phyloP scores from a whole-genome alignment of 352 stramenopile species.

The Phytopythium helicoides region DNA sequence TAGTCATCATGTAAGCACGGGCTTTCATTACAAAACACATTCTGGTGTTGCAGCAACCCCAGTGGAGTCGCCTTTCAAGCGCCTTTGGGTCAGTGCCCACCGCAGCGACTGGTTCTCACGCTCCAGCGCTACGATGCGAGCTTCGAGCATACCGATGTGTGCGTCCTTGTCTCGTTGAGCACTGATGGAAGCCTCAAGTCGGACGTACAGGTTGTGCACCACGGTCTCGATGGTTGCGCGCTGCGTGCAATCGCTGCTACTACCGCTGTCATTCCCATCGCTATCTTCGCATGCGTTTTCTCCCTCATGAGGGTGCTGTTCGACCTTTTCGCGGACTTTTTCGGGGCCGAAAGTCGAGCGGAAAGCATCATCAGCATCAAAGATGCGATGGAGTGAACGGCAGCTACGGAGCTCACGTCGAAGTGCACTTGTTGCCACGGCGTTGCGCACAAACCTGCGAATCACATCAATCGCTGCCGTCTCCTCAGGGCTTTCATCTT shows the following conservation, averaged over 20 bases:
- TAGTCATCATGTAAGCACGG: slow-evolving; percentile 15
- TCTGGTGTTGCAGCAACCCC: no score
- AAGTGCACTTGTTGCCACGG: slow-evolving; percentile 9
- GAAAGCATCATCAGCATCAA: background rate
- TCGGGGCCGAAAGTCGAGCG: background rate
- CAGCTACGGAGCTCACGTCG: slow-evolving; percentile 10
- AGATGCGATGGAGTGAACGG: slow-evolving; percentile 12
- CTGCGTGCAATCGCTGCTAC: slow-evolving; percentile 13
- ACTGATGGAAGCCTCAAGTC: slow-evolving; percentile 12
- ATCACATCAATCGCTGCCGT: no score
- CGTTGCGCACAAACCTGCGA: slow-evolving; percentile 14
- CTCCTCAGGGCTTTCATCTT: no score
- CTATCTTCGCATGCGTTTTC: slow-evolving; percentile 1
- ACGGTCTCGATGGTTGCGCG: slow-evolving; percentile 30
- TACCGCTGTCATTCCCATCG: slow-evolving; percentile 1
- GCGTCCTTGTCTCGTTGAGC: slow-evolving; percentile 9
- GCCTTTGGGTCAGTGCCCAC: background rate
- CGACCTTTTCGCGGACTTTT: background rate
- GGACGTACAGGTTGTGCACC: slow-evolving; percentile 25
- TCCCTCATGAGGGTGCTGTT: background rate
- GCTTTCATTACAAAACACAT: background rate
- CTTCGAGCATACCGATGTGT: slow-evolving; percentile 24
- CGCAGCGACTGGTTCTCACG: slow-evolving; percentile 12
- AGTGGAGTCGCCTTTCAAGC: no score
- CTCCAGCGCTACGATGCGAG: slow-evolving; percentile 11